Evolutionary conservation across 2,329 filamentous ascomycete genomes (phyloP), one percentile per base, ranked within the genome.

Genomic region (Penicillium oxalicum): DNA sequence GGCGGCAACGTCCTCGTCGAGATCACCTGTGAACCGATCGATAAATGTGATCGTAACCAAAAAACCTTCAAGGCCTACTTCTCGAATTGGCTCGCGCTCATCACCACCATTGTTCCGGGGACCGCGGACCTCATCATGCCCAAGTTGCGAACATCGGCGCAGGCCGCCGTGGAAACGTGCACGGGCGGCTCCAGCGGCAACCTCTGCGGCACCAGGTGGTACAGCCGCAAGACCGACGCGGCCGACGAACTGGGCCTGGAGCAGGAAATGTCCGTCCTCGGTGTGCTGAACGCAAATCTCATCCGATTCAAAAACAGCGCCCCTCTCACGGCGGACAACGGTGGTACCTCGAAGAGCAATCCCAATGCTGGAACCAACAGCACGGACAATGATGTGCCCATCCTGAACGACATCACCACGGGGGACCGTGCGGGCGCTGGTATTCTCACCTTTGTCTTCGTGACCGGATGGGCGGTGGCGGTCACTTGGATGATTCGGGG

Each of bases 61-160:
- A 68, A 80, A 51, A 82, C 79, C 2, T 90, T 86, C 77, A 88
- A 88, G 69, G 84, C 84, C 18, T 85, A 84, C 56, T 73, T 88
- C 12, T 77, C 82, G 57, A 79, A 83, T 26, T 87, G 84, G 82
- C 70, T 88, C 56, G 76, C 81, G 2, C 74, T 78, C 29, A 74
- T 80, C 4, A 78, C 81, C 4, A 77, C 83, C 57, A 57, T 88
- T 25, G 84, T 79, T 0, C 84, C 86, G 0, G 77, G 76, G 46
- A 82, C 78, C 1, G 63, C 64, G 18, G 67, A 74, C 1, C 68
- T 64, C 37, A 81, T 90, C 54, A 70, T 80, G 50, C 77, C 81
- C 0, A 75, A 79, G 38, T 72, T 89, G 9, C 69, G 72, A 45
- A 77, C 70, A 1, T 86, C 83, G 1, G 74, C 84, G 4, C 51